A percentile compares a stretch with the other conserved stretches of the same genome.
Conservation (phyloP, 441 rosid genomes). For the Adansonia madagascariensis region DNA sequence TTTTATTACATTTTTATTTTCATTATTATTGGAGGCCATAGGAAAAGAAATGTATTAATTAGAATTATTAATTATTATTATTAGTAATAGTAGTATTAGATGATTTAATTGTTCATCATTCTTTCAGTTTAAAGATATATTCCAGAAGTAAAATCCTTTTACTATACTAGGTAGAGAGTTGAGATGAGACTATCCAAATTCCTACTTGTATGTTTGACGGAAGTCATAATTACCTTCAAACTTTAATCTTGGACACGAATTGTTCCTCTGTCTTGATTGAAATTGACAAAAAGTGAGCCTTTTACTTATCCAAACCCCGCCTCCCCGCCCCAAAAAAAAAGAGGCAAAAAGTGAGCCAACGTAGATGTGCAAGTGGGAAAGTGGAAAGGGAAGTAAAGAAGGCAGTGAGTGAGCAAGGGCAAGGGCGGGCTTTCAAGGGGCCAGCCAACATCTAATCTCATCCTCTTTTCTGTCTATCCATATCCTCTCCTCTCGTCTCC, state of each 20-base stretch:
- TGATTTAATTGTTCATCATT: too few species aligned
- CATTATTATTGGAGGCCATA: not conserved
- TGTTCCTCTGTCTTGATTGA: not conserved
- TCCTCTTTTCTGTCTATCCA: constrained; percentile 7
- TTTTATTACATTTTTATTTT: too few species aligned
- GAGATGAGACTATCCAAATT: not conserved
- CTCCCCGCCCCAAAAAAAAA: too few species aligned
- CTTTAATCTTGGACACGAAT: too few species aligned
- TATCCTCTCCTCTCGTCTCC: not conserved
- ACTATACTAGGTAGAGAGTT: not conserved
- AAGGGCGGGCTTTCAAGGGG: not conserved
- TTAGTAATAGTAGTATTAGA: too few species aligned
- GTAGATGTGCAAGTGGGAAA: not conserved
- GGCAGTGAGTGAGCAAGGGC: not conserved
- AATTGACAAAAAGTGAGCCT: not conserved
- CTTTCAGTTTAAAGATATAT: not conserved
- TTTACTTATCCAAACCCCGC: too few species aligned
- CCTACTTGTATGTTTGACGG: not conserved
- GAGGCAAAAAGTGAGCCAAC: too few species aligned
- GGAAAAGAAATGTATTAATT: not conserved
- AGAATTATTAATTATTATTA: too few species aligned
- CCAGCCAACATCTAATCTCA: not conserved
- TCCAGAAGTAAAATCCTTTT: not conserved
- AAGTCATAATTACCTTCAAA: too few species aligned
- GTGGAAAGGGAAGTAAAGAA: not conserved